These are phyloP conservation scores for Graphium sp. DNA, from an alignment of 2,329 filamentous ascomycete species.

Conservation along the genomic window DNA sequence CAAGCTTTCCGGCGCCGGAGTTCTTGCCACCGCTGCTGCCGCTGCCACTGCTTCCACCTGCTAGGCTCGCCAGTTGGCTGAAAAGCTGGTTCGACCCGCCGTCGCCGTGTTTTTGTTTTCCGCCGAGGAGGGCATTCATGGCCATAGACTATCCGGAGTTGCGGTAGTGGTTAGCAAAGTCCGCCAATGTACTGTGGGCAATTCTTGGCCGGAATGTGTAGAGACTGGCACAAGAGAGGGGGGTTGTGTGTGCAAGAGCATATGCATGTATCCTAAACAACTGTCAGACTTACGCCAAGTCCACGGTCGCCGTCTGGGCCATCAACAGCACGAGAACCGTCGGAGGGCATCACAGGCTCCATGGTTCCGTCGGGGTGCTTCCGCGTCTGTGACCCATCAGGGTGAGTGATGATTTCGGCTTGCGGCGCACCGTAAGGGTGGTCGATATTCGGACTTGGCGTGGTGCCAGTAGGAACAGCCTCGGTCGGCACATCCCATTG, in stretches of 20 bases:
- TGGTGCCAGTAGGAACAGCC: conserved; percentile 43
- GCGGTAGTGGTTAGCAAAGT: too few species aligned
- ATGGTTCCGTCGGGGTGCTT: conserved; percentile 42
- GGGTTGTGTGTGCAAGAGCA: too few species aligned
- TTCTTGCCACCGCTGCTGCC: conserved; percentile 18
- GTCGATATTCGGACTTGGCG: conserved; percentile 34
- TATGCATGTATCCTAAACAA: too few species aligned
- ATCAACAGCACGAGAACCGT: conserved; percentile 29
- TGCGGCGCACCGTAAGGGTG: conserved; percentile 44
- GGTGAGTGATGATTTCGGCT: conserved; percentile 40
- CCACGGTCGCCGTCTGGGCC: conserved; percentile 42
- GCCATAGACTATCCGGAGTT: conserved; percentile 37
- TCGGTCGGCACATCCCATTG: conserved; percentile 60
- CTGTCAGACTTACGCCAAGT: conserved; percentile 38
- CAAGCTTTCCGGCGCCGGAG: conserved; percentile 32
- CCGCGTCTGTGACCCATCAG: conserved; percentile 44
- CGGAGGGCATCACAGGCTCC: conserved; percentile 36
- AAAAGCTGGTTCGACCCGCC: conserved; percentile 23
- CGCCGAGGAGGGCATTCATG: conserved; percentile 39
- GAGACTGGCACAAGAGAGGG: conserved; percentile 1
- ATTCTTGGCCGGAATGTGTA: neutral
- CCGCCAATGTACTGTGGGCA: too few species aligned
- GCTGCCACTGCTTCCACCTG: conserved; percentile 11
- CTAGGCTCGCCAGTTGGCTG: too few species aligned
- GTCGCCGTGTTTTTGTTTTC: conserved; percentile 20